Conservation (phyloP, 78 protist genomes). For the Bigelowiella natans region DNA sequence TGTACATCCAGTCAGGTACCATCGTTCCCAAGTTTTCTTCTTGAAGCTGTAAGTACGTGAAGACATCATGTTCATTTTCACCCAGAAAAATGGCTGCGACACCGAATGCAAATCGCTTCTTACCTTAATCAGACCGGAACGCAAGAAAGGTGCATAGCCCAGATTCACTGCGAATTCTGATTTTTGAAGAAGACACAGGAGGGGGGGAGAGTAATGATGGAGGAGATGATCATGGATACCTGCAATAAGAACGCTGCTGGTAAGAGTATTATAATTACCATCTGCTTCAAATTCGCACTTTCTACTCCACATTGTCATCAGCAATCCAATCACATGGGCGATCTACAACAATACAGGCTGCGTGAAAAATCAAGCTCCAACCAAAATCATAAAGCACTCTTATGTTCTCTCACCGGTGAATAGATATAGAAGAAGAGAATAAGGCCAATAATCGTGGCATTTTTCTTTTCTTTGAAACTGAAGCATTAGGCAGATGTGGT, state of each 20-base stretch:
- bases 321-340: not conserved
- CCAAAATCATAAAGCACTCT: not conserved
- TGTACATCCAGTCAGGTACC: conserved; percentile 1
- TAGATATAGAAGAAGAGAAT: not conserved
- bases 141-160: not conserved
- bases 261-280: not conserved
- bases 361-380: not conserved
- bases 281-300: not conserved
- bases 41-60: too few species aligned
- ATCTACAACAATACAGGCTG: not conserved
- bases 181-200: too few species aligned
- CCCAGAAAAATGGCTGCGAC: too few species aligned
- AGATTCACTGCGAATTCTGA: not conserved
- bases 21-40: not conserved
- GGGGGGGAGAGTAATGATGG: too few species aligned
- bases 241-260: too few species aligned
- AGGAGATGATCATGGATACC: too few species aligned
- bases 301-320: not conserved
- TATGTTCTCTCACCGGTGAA: not conserved
- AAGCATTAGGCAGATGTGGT: not conserved
- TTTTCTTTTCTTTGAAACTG: not conserved
- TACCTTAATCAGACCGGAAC: not conserved
- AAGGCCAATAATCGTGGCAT: not conserved
- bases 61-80: too few species aligned
- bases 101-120: too few species aligned